These are phyloP conservation scores for Chrysanthemum makinoi DNA, from an alignment of 129 eudicot genomes.

Conservation along the genomic window DNA sequence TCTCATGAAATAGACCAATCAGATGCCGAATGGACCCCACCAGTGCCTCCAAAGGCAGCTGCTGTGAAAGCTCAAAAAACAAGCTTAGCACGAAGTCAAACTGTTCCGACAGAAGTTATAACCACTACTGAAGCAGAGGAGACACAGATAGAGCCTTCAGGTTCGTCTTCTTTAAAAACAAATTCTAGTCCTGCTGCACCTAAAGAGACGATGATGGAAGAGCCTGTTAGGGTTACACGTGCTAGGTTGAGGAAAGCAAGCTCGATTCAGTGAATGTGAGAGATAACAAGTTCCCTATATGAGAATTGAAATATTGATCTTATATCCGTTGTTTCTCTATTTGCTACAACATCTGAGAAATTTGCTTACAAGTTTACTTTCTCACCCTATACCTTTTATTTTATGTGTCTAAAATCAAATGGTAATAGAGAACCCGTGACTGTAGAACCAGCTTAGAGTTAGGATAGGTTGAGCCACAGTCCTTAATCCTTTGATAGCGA, in stretches of 20 bases:
- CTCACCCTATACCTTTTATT: neutral
- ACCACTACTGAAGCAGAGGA: constrained; percentile 33
- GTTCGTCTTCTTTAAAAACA: constrained; percentile 30
- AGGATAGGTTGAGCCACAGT: neutral
- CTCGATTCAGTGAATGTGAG: constrained; percentile 34
- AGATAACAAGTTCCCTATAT: neutral
- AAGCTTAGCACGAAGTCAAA: constrained; percentile 23
- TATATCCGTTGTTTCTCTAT: constrained; percentile 19
- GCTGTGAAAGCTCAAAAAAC: constrained; percentile 36
- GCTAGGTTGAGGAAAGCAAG: constrained; percentile 59
- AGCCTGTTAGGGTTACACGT: constrained; percentile 49
- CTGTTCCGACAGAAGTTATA: constrained; percentile 29
- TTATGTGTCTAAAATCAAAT: neutral
- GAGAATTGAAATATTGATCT: constrained; percentile 27
- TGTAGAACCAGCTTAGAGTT: neutral
- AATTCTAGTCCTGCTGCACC: constrained; percentile 27
- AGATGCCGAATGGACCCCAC: constrained; percentile 31
- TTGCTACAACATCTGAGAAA: constrained; percentile 4
- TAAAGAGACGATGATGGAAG: constrained; percentile 48
- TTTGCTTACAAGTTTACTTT: neutral
- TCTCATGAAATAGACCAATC: constrained; percentile 30
- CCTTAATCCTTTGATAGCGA: neutral
- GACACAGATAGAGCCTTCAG: constrained; percentile 24
- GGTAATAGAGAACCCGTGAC: neutral
- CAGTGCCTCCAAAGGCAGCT: constrained; percentile 22